Percentiles rank a stretch among this genome's conserved stretches.
Evolutionary conservation across 169 alveolate genomes (phyloP).

Genomic region (Eimeria brunetti): DNA sequence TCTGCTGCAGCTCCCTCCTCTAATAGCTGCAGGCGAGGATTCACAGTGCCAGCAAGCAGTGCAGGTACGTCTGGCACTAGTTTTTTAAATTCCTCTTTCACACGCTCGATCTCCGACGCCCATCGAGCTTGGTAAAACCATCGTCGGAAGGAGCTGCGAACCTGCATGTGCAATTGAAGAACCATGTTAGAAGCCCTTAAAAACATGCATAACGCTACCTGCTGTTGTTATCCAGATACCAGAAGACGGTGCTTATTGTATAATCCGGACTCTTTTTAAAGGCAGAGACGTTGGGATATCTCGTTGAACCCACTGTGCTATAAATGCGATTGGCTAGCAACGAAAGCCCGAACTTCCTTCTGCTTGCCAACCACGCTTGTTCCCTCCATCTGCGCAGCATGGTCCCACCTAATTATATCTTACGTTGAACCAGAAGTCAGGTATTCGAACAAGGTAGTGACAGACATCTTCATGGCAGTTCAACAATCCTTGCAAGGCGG

Average conservation of each 20-base stretch:
- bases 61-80: constrained; percentile 5
- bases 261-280: not conserved
- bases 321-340: constrained; percentile 22
- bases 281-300: not conserved
- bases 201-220: not conserved
- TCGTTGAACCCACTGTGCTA: not conserved
- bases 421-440: not conserved
- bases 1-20: constrained; percentile 53
- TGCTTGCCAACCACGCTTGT: constrained; percentile 52
- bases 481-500: not conserved
- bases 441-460: not conserved
- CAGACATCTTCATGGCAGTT: not conserved
- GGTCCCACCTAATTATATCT: not conserved
- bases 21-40: constrained; percentile 37
- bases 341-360: constrained; percentile 17
- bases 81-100: not conserved
- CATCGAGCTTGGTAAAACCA: constrained; percentile 49
- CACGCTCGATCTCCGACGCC: constrained; percentile 48
- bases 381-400: constrained; percentile 56
- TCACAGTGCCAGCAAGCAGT: not conserved
- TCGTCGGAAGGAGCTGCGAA: constrained; percentile 39
- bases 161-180: not conserved
- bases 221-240: not conserved
- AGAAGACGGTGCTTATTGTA: not conserved
- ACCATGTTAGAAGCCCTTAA: not conserved